Percentiles rank a stretch among this genome's conserved stretches.
These are phyloP conservation scores for Croton setiger DNA, from an alignment of 441 rosid species.

Conservation along the genomic window DNA sequence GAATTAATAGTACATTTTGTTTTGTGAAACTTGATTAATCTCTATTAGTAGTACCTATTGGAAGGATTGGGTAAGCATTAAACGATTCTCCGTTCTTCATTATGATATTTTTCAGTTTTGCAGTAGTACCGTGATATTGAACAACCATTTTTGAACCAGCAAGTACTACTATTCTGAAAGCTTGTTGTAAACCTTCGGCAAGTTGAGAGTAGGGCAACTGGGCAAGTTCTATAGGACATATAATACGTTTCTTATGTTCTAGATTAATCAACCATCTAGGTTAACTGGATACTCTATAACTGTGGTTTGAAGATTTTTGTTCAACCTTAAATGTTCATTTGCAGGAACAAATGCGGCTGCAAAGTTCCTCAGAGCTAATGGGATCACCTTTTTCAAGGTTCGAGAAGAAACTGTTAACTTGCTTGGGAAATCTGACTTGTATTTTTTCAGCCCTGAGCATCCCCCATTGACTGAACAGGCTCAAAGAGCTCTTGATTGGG, in stretches of 20 bases:
- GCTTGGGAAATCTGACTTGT: constrained; percentile 81
- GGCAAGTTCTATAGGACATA: too few species aligned
- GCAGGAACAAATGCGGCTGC: constrained; percentile 81
- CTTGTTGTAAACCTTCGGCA: not conserved
- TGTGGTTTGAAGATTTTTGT: constrained; percentile 1
- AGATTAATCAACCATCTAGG: not conserved
- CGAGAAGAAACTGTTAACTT: constrained; percentile 61
- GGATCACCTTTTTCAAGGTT: constrained; percentile 66
- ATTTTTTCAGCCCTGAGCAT: constrained; percentile 64
- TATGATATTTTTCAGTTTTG: not conserved
- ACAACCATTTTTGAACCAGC: not conserved
- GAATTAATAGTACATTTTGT: not conserved
- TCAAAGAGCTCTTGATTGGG: constrained; percentile 79
- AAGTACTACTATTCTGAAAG: not conserved
- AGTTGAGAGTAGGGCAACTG: not conserved
- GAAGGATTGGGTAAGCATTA: not conserved
- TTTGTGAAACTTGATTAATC: not conserved
- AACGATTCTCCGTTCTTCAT: not conserved
- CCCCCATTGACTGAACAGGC: constrained; percentile 86
- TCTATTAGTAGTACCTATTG: not conserved
- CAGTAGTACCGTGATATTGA: not conserved
- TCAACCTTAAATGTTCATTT: constrained; percentile 9
- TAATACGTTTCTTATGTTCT: not conserved
- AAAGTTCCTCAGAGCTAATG: constrained; percentile 73
- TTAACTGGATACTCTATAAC: not conserved